A percentile compares a stretch with the other conserved stretches of the same genome.
These are phyloP conservation scores for Tuber indicum DNA, from an alignment of 495 filamentous ascomycete genomes.

Conservation along the genomic window DNA sequence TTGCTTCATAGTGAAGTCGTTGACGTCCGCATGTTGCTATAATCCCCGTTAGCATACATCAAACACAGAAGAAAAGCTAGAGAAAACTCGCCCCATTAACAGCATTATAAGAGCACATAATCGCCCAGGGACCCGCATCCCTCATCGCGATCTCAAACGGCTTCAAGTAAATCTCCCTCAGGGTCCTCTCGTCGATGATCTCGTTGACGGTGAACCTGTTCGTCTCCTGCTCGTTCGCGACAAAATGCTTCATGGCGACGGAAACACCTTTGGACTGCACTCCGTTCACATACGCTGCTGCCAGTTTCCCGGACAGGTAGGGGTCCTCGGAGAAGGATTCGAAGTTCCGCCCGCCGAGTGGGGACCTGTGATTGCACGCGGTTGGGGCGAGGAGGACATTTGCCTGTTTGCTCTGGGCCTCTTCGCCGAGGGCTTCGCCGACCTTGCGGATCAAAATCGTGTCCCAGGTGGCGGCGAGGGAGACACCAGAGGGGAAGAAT, in stretches of 20 bases:
- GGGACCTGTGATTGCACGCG: slow-evolving; percentile 72
- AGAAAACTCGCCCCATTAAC: slow-evolving; percentile 54
- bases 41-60: slow-evolving; percentile 19
- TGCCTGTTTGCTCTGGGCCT: slow-evolving; percentile 65
- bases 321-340: slow-evolving; percentile 84
- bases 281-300: slow-evolving; percentile 63
- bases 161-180: slow-evolving; percentile 65
- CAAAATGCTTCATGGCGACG: slow-evolving; percentile 78
- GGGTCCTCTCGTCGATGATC: slow-evolving; percentile 59
- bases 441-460: slow-evolving; percentile 58
- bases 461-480: slow-evolving; percentile 74
- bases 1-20: slow-evolving; percentile 55
- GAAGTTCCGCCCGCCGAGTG: slow-evolving; percentile 73
- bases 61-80: slow-evolving; percentile 25
- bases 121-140: slow-evolving; percentile 50
- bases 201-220: slow-evolving; percentile 65
- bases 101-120: slow-evolving; percentile 58
- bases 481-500: slow-evolving; percentile 67
- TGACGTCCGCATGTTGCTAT: slow-evolving; percentile 60
- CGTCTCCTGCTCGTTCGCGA: slow-evolving; percentile 76
- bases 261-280: slow-evolving; percentile 67
- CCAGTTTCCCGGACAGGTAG: slow-evolving; percentile 64
- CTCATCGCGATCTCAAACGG: slow-evolving; percentile 56
- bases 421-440: slow-evolving; percentile 65
- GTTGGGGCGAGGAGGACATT: slow-evolving; percentile 73